Evolutionary conservation across 2,329 filamentous ascomycete genomes (phyloP).

Genomic region (Epichloe amarillans): DNA sequence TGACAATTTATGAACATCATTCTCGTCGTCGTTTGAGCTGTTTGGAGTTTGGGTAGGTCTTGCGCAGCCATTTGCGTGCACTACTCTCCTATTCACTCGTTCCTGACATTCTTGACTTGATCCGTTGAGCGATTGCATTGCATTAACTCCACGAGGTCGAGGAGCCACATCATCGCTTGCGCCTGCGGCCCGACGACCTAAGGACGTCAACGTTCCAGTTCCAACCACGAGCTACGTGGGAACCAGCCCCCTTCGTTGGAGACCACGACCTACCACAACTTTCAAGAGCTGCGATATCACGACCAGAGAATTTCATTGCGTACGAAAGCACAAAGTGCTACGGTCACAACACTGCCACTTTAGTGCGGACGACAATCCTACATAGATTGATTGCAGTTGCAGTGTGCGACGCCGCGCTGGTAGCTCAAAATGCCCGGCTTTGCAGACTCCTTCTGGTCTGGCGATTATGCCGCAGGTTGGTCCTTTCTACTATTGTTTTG

Average conservation of each 20-base stretch:
- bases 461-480: conserved; percentile 87
- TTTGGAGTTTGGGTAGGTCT: not conserved
- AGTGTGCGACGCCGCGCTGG: conserved; percentile 3
- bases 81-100: not conserved
- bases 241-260: not conserved
- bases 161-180: not conserved
- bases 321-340: not conserved
- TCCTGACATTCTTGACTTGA: not conserved
- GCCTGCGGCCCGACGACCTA: not conserved
- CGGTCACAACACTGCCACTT: not conserved
- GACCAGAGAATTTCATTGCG: too few species aligned
- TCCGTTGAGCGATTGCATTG: not conserved
- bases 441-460: conserved; percentile 93
- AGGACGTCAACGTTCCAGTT: not conserved
- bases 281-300: too few species aligned
- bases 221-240: too few species aligned
- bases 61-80: not conserved
- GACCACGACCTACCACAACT: not conserved
- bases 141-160: not conserved
- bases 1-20: not conserved
- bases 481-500: not conserved
- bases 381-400: not conserved
- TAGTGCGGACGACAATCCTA: not conserved
- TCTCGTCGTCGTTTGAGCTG: not conserved
- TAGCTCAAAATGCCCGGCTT: conserved; percentile 64